Evolutionary conservation across 768 basidiomycete species (phyloP), one percentile per base, ranked within the genome.

Genomic region (Lactifluus subvellereus): DNA sequence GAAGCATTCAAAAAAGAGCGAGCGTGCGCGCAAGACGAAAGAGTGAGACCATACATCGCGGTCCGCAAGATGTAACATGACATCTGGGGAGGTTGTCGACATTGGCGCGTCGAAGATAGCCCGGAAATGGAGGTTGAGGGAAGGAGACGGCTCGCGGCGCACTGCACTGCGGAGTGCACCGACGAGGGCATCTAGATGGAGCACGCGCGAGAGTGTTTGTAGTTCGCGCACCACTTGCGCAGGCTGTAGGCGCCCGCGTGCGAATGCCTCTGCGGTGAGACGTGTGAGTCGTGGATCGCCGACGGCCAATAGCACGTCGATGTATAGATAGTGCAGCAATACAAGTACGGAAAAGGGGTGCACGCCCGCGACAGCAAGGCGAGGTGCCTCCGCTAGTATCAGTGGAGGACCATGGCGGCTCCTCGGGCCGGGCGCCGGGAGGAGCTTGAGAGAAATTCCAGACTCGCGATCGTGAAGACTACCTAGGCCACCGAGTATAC

Each of bases 261-360:
- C 61, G n/a, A 82, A 75, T 22, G 78, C 74, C 5, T 68, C 70
- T 32, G 78, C 76, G 2, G 88, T 73, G 1, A 75, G 71, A 0
- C 74, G 66, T 5, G 75, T 78, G 11, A 91, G 78, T 18, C 93
- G 83, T 13, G 79, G 78, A 71, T 98, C 94, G 91, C 94, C 95
- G 14, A 94, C 72, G 0, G 91, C 85, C 11, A 91, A 77, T 1
- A 95, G 73, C 45, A 86, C 82, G 71, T 99, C 96, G 1, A 89
- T 82, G 73, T 98, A 98, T n/a, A 98, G 73, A 69, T 94, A 98
- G 27, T 85, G 80, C 20, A 97, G 72, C 20, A 98, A 76, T 22
- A 96, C 79, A 16, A 97, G 80, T 16, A 88, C 73, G 0, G 91
- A 76, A 7, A 95, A 74, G 0, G 87, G 79, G 50, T 85, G 82